Evolutionary conservation across 441 rosid genomes (phyloP), one percentile per base, ranked within the genome.

Genomic region (Biscutella laevigata): DNA sequence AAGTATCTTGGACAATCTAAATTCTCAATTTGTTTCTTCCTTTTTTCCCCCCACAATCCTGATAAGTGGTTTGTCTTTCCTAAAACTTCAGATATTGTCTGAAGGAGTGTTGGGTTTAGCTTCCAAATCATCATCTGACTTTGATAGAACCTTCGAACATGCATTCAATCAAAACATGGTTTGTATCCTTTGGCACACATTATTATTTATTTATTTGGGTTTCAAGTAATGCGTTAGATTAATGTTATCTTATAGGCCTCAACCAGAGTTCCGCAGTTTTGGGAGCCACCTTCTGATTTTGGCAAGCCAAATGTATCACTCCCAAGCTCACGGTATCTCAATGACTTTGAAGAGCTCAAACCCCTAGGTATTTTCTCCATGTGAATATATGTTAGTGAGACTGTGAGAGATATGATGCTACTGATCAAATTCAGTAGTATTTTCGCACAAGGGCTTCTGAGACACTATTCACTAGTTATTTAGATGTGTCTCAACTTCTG

Each of bases 301-400:
- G 88, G 70, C 59, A 79, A 72, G 74, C 69, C 77, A 26, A 70
- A 64, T 62, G 35, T 62, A 22, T 68, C 81, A 57, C 59, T 74
- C 50, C 84, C 82, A 44, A 88, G 70, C 77, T 92, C 99, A 6
- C 86, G 99, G 39, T 92, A 92, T 77, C 82, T 88, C 54, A 80
- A 61, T 74, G 99, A 92, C 75, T 92, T 92, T 54, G 97, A 92
- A 77, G 99, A 92, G 88, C 73, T 92, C 62, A 86, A 76, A 48
- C 64, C 90, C 47, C 95, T 92, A 38, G 99, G 99, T 92, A 81
- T 50, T n/a, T 32, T 14, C 40, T 65, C 25, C 17, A 64, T 22
- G 26, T 34, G 22, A 19, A 42, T 43, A 35, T 29, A 12, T 33
- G 49, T 41, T n/a, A n/a, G n/a, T n/a, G n/a, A n/a, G n/a, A n/a